phyloP scores from a whole-genome alignment of 1,284 basidiomycete genomes.

The Malassezia arunalokei region DNA sequence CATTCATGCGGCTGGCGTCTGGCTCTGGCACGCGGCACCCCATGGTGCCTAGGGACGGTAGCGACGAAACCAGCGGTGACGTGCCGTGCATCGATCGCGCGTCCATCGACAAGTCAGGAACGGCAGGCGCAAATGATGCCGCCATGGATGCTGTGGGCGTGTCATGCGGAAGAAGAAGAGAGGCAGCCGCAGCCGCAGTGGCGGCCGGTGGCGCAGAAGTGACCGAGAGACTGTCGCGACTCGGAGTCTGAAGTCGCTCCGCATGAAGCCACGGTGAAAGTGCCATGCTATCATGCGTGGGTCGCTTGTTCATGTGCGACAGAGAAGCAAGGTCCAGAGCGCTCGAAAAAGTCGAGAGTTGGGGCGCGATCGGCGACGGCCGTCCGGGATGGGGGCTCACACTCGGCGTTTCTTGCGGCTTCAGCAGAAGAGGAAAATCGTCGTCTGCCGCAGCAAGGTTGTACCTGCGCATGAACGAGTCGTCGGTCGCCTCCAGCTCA shows the following conservation, averaged over 20 bases:
- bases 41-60: too few species aligned
- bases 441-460: conserved; percentile 38
- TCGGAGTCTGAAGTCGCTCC: not conserved
- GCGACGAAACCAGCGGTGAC: too few species aligned
- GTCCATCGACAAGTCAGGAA: not conserved
- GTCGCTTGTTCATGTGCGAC: conserved; percentile 62
- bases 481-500: conserved; percentile 37
- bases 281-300: conserved; percentile 49
- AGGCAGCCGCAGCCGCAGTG: not conserved
- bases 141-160: too few species aligned
- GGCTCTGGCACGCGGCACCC: not conserved
- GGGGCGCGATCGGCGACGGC: not conserved
- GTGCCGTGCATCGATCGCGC: not conserved
- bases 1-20: not conserved
- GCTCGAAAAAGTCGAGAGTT: conserved; percentile 74
- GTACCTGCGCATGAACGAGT: conserved; percentile 45
- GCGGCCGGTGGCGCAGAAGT: too few species aligned
- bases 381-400: conserved; percentile 46
- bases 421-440: conserved; percentile 56
- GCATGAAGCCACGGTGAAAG: conserved; percentile 14
- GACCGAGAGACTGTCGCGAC: not conserved
- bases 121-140: not conserved
- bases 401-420: conserved; percentile 49
- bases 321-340: conserved; percentile 82
- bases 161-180: not conserved